These are phyloP conservation scores for Asterella californica DNA, from an alignment of 225 moss, liverwort and hornwort species.

Conservation along the genomic window DNA sequence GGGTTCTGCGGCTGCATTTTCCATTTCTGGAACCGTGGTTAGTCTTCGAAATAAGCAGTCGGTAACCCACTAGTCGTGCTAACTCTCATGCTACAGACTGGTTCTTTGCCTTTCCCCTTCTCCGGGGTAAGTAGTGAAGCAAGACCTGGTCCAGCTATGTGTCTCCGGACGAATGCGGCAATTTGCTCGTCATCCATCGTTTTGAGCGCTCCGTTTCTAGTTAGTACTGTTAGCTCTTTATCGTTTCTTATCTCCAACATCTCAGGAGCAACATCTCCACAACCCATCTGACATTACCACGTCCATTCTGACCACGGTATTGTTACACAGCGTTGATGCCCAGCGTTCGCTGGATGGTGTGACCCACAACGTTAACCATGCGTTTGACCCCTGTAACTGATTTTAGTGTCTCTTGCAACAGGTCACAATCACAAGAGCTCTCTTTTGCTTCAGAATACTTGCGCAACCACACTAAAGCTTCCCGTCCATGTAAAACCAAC, in stretches of 20 bases:
- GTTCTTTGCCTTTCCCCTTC: constrained; percentile 15
- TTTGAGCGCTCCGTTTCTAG: constrained; percentile 33
- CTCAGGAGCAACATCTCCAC: constrained; percentile 60
- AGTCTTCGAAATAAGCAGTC: neutral
- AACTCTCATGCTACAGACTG: neutral
- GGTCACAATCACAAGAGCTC: constrained; percentile 64
- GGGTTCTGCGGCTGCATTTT: too few species aligned
- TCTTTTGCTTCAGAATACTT: constrained; percentile 66
- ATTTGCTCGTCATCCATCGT: constrained; percentile 29
- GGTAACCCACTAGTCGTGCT: neutral
- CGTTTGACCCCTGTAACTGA: constrained; percentile 58
- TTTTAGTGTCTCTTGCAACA: constrained; percentile 49
- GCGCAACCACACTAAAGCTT: constrained; percentile 74
- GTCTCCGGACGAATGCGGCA: constrained; percentile 13
- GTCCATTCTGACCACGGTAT: constrained; percentile 76
- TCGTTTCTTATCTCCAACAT: constrained; percentile 76
- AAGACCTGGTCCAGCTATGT: constrained; percentile 25
- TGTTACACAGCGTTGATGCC: constrained; percentile 70
- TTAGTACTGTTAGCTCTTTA: constrained; percentile 59
- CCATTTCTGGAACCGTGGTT: neutral
- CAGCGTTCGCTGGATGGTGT: constrained; percentile 67
- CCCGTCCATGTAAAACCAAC: constrained; percentile 60
- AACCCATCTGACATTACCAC: constrained; percentile 88
- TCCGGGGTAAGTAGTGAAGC: constrained; percentile 31
- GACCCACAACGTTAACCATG: constrained; percentile 94